phyloP scores from a whole-genome alignment of 176 grass and related monocot species.

The Echinochloa phyllopogon region DNA sequence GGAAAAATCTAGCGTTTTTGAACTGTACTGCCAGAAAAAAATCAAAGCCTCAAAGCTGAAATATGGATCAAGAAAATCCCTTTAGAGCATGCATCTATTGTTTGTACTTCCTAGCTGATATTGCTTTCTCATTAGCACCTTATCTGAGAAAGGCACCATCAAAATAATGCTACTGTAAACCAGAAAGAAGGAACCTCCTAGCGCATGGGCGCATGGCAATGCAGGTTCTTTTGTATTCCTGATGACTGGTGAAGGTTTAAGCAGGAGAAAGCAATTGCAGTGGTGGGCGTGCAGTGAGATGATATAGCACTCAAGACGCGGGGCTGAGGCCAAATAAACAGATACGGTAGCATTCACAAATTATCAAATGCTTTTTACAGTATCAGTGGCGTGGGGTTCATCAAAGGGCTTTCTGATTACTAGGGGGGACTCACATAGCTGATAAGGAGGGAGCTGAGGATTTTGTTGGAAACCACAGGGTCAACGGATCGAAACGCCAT shows the following conservation, averaged over 20 bases:
- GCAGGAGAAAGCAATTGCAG: not conserved
- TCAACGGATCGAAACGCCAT: constrained; percentile 5
- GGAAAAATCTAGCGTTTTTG: not conserved
- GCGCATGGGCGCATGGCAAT: not conserved
- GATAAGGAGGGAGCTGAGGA: not conserved
- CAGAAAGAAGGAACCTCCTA: not conserved
- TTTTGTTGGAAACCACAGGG: not conserved
- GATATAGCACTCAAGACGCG: not conserved
- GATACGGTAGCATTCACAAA: not conserved
- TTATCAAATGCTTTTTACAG: not conserved
- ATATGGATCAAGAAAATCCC: not conserved
- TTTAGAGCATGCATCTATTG: not conserved
- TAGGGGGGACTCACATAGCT: too few species aligned
- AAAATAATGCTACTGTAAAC: not conserved
- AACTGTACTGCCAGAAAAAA: constrained; percentile 1
- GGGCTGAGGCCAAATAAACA: not conserved
- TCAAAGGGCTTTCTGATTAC: not conserved
- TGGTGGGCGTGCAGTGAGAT: too few species aligned
- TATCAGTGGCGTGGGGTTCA: not conserved
- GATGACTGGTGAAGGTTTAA: not conserved
- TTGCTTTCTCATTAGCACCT: not conserved
- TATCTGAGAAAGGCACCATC: not conserved
- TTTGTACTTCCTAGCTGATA: constrained; percentile 1
- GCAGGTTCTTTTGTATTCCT: not conserved
- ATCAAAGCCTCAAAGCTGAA: not conserved